A percentile compares a stretch with the other conserved stretches of the same genome.
These are phyloP conservation scores for Strigomonas culicis DNA, from an alignment of 208 protist species.

Conservation along the genomic window DNA sequence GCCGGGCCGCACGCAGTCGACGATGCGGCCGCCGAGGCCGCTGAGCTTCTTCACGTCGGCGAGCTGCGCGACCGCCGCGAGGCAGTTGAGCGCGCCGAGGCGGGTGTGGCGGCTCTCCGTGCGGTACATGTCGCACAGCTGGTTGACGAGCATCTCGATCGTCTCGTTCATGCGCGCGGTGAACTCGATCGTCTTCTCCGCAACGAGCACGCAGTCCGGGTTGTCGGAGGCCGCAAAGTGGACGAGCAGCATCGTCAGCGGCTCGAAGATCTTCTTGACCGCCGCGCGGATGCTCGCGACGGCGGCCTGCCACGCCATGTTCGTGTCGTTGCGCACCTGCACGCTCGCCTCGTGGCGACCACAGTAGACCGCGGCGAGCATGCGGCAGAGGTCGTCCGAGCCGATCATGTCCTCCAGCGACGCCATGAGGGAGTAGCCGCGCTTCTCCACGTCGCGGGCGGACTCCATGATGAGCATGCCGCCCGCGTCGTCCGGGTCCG, in stretches of 20 bases:
- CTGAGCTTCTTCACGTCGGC: constrained; percentile 69
- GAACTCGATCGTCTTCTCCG: constrained; percentile 86
- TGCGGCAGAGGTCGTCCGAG: constrained; percentile 55
- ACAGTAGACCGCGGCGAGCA: constrained; percentile 83
- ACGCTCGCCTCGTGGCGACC: constrained; percentile 81
- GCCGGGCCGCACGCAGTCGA: constrained; percentile 82
- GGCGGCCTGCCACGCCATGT: constrained; percentile 87
- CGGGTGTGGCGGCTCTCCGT: constrained; percentile 44
- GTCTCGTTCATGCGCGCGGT: constrained; percentile 83
- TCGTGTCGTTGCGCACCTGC: constrained; percentile 70
- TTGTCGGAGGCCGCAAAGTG: constrained; percentile 73
- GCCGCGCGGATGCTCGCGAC: constrained; percentile 85
- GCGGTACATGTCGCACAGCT: constrained; percentile 72
- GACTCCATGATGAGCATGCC: constrained; percentile 70
- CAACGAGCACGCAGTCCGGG: constrained; percentile 81
- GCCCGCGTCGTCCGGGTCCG: constrained; percentile 10
- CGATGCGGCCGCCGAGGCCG: constrained; percentile 75
- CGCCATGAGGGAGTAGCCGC: constrained; percentile 79
- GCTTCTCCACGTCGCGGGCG: constrained; percentile 83
- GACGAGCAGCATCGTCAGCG: constrained; percentile 64
- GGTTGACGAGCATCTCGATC: constrained; percentile 77
- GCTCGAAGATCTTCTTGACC: constrained; percentile 86
- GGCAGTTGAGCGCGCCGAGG: constrained; percentile 68
- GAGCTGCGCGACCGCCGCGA: constrained; percentile 66
- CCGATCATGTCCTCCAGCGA: constrained; percentile 80